Evolutionary conservation across 306 rosid genomes (phyloP), one percentile per base, ranked within the genome.

Genomic region (Citrullus amarus): DNA sequence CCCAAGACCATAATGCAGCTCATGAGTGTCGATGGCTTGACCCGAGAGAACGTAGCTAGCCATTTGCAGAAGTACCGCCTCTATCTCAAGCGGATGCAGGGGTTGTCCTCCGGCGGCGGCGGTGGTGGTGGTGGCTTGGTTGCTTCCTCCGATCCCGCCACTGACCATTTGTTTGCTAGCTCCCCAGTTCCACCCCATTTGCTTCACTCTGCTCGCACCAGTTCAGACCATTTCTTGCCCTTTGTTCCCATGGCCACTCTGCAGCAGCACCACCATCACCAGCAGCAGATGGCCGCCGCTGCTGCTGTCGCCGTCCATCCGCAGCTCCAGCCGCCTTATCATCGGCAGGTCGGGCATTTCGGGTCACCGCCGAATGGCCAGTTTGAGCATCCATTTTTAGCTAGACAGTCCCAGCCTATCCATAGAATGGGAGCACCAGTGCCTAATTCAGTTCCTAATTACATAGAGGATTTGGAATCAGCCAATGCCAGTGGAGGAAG

Each of bases 1-100:
- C 98, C 98, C 58, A 95, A 95, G 87, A 95, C 97, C 58, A 95
- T 95, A 91, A 95, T 95, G 98, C 98, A 95, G 97, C 93, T 95
- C 34, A 95, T 95, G 98, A 92, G 97, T 78, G 97, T 95, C 6
- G 98, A 95, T 20, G 98, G 98, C n/a, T 84, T 95, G 77, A 95
- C 98, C 11, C 58, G 98, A 5, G 98, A 95, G 77, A 95, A 95
- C 85, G 98, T 95, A 1, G 98, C 98, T 7, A 92, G 97, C 75
- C 98, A 95, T 85, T 73, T 95, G 79, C 98, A 95, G 73, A 95
- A 95, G 83, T 95, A 95, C 84, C 88, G 98, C 4, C 99, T 95
- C 55, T 95, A 95, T 68, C 90, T 92, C 68, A 95, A 95, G 76
- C 91, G 98, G 66, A 92, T 95, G 97, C 98, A 95, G 88, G 97